These are phyloP conservation scores for Picochlorum sp. DNA, from an alignment of 139 green algal species.

Conservation along the genomic window DNA sequence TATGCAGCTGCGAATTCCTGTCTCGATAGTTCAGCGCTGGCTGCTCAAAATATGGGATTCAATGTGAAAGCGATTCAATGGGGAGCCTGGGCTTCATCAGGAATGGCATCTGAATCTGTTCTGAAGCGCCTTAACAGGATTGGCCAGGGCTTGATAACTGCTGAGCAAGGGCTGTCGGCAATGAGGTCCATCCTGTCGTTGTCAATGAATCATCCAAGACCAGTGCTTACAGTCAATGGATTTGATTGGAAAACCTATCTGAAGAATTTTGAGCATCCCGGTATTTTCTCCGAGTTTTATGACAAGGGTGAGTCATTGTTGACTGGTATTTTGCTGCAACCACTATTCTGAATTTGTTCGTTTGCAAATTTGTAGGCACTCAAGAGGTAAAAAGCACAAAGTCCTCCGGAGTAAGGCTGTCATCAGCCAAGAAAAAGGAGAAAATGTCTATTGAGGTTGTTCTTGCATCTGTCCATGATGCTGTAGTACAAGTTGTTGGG, in stretches of 20 bases:
- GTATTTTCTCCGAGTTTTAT: slow-evolving; percentile 26
- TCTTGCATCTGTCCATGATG: slow-evolving; percentile 6
- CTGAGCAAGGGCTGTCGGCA: slow-evolving; percentile 31
- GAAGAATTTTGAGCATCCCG: not conserved
- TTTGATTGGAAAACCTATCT: slow-evolving; percentile 32
- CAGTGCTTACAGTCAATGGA: slow-evolving; percentile 20
- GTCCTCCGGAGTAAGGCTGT: not conserved
- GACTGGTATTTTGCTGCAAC: not conserved
- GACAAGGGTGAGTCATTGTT: too few relatives aligned
- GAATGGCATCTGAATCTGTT: slow-evolving; percentile 34
- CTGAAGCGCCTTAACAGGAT: slow-evolving; percentile 27
- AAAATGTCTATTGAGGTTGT: slow-evolving; percentile 9
- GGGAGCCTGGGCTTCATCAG: slow-evolving; percentile 61
- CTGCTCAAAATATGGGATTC: slow-evolving; percentile 20
- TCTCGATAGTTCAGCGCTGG: slow-evolving; percentile 31
- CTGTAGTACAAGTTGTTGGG: slow-evolving; percentile 28
- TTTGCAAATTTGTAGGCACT: not conserved
- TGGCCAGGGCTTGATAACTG: slow-evolving; percentile 30
- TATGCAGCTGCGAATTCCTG: slow-evolving; percentile 43
- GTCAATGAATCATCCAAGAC: not conserved
- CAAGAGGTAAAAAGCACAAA: not conserved
- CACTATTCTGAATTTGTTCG: not conserved
- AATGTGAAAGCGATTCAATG: slow-evolving; percentile 58
- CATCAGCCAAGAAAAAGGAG: slow-evolving; percentile 8
- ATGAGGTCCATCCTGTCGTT: slow-evolving; percentile 15